A percentile compares a stretch with the other conserved stretches of the same genome.
Conservation (phyloP, 257 asterid genomes). For the Nicotiana obtusifolia region DNA sequence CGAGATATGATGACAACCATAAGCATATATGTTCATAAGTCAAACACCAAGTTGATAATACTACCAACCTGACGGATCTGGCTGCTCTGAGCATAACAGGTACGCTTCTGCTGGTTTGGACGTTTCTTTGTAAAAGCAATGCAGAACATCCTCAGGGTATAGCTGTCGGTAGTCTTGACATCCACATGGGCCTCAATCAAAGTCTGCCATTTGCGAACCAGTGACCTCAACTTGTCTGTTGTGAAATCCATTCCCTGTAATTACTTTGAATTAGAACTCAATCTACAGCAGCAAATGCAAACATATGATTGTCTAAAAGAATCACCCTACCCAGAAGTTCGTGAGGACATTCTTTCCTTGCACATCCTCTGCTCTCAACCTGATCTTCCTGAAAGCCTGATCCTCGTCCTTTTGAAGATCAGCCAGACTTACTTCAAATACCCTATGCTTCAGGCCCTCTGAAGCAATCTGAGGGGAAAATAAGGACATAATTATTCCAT, state of each 20-base stretch:
- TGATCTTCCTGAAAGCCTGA: constrained; percentile 71
- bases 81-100: constrained; percentile 76
- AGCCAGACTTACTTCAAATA: constrained; percentile 74
- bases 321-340: not conserved
- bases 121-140: constrained; percentile 37
- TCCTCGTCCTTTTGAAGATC: constrained; percentile 31
- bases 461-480: constrained; percentile 58
- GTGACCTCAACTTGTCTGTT: constrained; percentile 70
- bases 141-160: constrained; percentile 63
- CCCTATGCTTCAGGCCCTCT: constrained; percentile 89
- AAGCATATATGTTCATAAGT: too few species aligned
- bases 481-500: not conserved
- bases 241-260: constrained; percentile 73
- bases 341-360: not conserved
- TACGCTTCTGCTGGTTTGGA: constrained; percentile 70
- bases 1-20: too few species aligned
- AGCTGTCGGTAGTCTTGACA: constrained; percentile 6
- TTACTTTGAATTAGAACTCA: too few species aligned
- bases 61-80: constrained; percentile 48
- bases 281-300: too few species aligned
- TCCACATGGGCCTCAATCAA: constrained; percentile 16
- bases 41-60: too few species aligned
- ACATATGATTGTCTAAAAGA: too few species aligned
- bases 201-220: constrained; percentile 68
- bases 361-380: constrained; percentile 41